Percentiles rank a stretch among this genome's conserved stretches.
These are phyloP conservation scores for Grifola frondosa DNA, from an alignment of 1,284 basidiomycete species.

Conservation along the genomic window DNA sequence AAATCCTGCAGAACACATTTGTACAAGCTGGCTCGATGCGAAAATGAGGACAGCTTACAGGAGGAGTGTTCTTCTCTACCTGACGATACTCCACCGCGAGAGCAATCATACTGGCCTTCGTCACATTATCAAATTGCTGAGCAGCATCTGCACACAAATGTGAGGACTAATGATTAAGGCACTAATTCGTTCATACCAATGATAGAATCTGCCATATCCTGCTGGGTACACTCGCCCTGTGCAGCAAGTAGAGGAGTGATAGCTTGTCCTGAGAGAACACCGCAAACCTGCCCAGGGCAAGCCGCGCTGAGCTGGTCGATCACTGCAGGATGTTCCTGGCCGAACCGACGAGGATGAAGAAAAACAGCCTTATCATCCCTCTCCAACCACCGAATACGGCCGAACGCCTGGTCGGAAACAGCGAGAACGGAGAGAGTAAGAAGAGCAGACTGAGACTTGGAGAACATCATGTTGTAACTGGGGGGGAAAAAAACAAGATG, in stretches of 20 bases:
- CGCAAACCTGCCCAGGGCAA: conserved; percentile 53
- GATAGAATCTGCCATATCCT: conserved; percentile 59
- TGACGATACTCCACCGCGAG: conserved; percentile 57
- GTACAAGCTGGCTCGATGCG: background rate
- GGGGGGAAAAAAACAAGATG: conserved; percentile 22
- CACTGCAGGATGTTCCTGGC: conserved; percentile 50
- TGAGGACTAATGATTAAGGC: background rate
- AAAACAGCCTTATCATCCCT: conserved; percentile 43
- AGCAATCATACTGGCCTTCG: conserved; percentile 51
- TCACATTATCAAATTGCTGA: conserved; percentile 50
- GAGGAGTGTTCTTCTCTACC: conserved; percentile 63
- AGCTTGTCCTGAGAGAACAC: conserved; percentile 43
- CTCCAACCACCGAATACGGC: conserved; percentile 49
- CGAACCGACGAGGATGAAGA: conserved; percentile 53
- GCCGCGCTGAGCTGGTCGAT: conserved; percentile 46
- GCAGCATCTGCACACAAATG: conserved; percentile 41
- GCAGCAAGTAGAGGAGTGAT: conserved; percentile 56
- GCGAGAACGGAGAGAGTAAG: conserved; percentile 40
- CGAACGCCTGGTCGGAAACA: conserved; percentile 40
- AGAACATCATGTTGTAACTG: conserved; percentile 43
- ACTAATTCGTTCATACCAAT: conserved; percentile 41
- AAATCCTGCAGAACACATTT: conserved; percentile 43
- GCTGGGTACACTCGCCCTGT: conserved; percentile 57
- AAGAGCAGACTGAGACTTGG: conserved; percentile 39
- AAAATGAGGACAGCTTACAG: conserved; percentile 36